Evolutionary conservation across 768 basidiomycete species (phyloP), one percentile per base, ranked within the genome.

Genomic region (Baorangia bicolor): DNA sequence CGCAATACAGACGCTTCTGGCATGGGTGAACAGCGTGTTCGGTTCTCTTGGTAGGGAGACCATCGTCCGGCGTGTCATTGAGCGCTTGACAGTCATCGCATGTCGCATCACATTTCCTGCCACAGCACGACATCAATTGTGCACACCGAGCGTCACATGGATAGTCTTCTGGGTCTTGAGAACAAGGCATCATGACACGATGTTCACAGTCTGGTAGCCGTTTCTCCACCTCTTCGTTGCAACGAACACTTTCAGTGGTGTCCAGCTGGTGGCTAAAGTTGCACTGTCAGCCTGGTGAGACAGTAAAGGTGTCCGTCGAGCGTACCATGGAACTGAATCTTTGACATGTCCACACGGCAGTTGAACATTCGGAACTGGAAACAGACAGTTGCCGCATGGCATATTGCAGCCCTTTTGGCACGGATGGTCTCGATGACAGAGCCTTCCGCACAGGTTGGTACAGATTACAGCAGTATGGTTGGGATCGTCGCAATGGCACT

Each of bases 401-500:
- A 72, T 69, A 3, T 77, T 73, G 63, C 87, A 90, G 13, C 69
- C 59, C 37, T 76, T 78, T 9, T 61, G 55, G 64, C 88, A 90
- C 0, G 87, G 87, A 61, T 89, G 87, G 2, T 71, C 70, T 30
- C 81, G 74, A 0, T 72, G 58, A 58, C 87, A 88, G 6, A 85
- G 75, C 28, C 75, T 73, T 31, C 73, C 69, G 58, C 87, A 87
- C 10, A 66, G 69, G 53, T 80, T 74, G 13, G 64, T 65, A 60
- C 87, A 87, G 13, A 65, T 60, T 12, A 80, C 76, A 37, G 72
- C 65, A 16, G 77, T 41, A 55, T 88, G 86, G 13, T 79, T 74
- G 1, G 78, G 77, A 53, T 85, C 81, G 45, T 86, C 86, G 0
- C 79, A 75, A 56, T 88, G 85, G 53, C 86, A 87, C 81, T 87